A percentile compares a stretch with the other conserved stretches of the same genome.
These are phyloP conservation scores for Phylloporus scabripes DNA, from an alignment of 768 basidiomycete species.

Conservation along the genomic window DNA sequence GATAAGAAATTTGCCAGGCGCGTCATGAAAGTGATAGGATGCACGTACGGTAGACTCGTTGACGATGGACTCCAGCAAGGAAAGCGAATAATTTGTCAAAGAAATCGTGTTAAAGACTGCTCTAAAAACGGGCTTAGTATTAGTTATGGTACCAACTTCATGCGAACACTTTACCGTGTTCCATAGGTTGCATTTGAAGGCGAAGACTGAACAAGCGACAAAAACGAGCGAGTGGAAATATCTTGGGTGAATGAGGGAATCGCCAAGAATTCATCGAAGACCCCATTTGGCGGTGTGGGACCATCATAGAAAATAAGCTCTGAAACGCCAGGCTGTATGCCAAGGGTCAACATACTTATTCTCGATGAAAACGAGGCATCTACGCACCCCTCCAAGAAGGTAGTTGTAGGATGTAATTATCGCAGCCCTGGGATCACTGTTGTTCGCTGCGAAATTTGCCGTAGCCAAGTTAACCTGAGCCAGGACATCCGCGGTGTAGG, in stretches of 20 bases:
- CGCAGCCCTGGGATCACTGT: constrained; percentile 19
- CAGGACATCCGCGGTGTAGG: constrained; percentile 11
- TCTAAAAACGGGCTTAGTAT: not conserved
- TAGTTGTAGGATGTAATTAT: constrained; percentile 43
- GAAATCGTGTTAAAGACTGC: not conserved
- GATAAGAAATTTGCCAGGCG: not conserved
- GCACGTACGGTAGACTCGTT: constrained; percentile 8
- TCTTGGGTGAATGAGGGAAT: constrained; percentile 2
- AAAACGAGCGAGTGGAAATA: constrained; percentile 12
- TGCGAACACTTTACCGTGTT: not conserved
- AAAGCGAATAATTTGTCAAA: constrained; percentile 1
- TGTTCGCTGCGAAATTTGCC: constrained; percentile 17
- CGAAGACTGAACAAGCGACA: constrained; percentile 6
- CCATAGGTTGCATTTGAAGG: not conserved
- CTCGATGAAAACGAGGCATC: no score
- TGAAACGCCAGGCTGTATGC: constrained; percentile 2
- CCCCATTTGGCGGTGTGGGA: constrained; percentile 17
- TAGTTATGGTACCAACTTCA: not conserved
- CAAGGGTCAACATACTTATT: not conserved
- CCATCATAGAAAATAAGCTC: constrained; percentile 50
- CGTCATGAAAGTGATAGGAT: not conserved
- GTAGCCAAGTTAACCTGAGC: constrained; percentile 15
- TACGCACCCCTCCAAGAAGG: not conserved
- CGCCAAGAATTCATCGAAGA: constrained; percentile 25
- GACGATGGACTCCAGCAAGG: constrained; percentile 9